A percentile compares a stretch with the other conserved stretches of the same genome.
phyloP scores from a whole-genome alignment of 148 eudicot genomes.

The Polygonum maritimum region DNA sequence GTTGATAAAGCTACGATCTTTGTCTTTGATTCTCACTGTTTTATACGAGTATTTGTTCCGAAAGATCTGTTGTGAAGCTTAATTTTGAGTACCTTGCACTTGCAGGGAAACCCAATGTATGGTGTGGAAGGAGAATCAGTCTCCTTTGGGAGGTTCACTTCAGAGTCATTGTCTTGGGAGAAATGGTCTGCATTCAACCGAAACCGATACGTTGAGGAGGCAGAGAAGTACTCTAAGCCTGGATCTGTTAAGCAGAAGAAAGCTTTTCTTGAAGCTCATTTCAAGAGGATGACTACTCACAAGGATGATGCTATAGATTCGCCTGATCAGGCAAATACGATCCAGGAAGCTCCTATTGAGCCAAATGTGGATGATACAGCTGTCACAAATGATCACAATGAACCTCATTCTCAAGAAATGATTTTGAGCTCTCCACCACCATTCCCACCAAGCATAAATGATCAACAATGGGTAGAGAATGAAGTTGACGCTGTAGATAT shows the following conservation, averaged over 20 bases:
- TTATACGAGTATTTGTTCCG: background rate
- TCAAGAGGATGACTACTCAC: slow-evolving; percentile 71
- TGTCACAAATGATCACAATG: background rate
- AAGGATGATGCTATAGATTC: slow-evolving; percentile 48
- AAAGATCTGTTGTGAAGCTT: background rate
- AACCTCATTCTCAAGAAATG: background rate
- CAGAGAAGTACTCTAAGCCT: slow-evolving; percentile 63
- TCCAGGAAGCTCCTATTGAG: background rate
- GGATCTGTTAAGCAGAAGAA: slow-evolving; percentile 91
- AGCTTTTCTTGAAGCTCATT: slow-evolving; percentile 92
- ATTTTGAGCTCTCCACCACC: too few species aligned
- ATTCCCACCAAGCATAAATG: background rate
- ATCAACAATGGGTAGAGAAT: background rate
- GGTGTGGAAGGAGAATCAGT: slow-evolving; percentile 53
- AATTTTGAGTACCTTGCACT: slow-evolving; percentile 19
- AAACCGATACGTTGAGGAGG: slow-evolving; percentile 73
- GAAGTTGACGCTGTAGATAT: slow-evolving; percentile 9
- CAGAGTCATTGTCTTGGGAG: slow-evolving; percentile 77
- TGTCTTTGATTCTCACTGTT: background rate
- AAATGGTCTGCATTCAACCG: slow-evolving; percentile 74
- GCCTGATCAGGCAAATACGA: slow-evolving; percentile 39
- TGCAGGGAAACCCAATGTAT: slow-evolving; percentile 43
- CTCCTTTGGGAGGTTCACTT: slow-evolving; percentile 71
- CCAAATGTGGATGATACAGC: background rate
- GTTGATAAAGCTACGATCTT: background rate